Evolutionary conservation across 2,329 filamentous ascomycete species (phyloP).

Genomic region (Cercospora berteroae): DNA sequence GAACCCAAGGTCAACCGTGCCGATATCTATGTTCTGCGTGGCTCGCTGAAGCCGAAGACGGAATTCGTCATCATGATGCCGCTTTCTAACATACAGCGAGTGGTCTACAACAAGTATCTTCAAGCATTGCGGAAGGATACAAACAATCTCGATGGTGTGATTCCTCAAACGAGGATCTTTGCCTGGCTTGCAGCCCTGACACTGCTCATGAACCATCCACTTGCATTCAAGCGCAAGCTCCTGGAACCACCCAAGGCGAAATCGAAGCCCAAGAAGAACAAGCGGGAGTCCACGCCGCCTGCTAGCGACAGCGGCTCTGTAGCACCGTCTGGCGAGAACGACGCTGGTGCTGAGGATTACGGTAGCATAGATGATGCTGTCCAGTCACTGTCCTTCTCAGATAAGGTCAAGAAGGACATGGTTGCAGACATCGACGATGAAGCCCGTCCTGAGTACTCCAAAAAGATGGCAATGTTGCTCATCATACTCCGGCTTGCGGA

Average conservation of each 20-base stretch:
- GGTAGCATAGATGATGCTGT: slow-evolving; percentile 33
- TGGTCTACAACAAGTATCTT: slow-evolving; percentile 60
- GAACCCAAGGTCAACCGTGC: slow-evolving; percentile 75
- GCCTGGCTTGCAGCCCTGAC: slow-evolving; percentile 55
- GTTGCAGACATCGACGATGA: slow-evolving; percentile 38
- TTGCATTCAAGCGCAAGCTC: slow-evolving; percentile 53
- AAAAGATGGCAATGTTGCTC: slow-evolving; percentile 66
- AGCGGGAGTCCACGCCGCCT: slow-evolving; percentile 11
- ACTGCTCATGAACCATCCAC: slow-evolving; percentile 60
- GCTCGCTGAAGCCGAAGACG: slow-evolving; percentile 69
- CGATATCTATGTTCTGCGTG: slow-evolving; percentile 65
- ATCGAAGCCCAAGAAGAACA: slow-evolving; percentile 8
- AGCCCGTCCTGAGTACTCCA: slow-evolving; percentile 56
- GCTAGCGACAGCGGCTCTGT: slow-evolving; percentile 19
- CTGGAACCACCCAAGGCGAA: slow-evolving; percentile 37
- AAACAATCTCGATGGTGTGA: background rate
- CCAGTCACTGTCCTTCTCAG: slow-evolving; percentile 38
- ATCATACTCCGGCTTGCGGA: slow-evolving; percentile 67
- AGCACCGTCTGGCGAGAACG: slow-evolving; percentile 16
- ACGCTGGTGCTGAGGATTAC: slow-evolving; percentile 27
- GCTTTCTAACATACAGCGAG: slow-evolving; percentile 63
- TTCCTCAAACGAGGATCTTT: slow-evolving; percentile 43
- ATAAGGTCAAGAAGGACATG: slow-evolving; percentile 39
- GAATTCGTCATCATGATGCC: slow-evolving; percentile 79
- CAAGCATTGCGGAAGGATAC: slow-evolving; percentile 42